phyloP scores from a whole-genome alignment of 1,139 yeast species.

The Tardiomyces blankii region DNA sequence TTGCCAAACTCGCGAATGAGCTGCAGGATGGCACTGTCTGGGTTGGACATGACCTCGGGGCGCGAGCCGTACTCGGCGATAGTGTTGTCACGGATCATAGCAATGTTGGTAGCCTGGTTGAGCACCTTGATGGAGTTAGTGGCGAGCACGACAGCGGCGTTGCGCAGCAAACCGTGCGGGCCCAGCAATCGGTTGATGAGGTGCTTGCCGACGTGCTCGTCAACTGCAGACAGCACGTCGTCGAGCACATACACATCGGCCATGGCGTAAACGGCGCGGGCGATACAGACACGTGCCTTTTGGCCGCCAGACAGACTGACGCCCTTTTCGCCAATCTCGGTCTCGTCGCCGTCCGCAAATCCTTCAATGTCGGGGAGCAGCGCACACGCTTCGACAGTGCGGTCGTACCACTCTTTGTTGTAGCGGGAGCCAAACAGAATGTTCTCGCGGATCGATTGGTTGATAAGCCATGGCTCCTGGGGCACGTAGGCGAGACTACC shows the following conservation, averaged over 20 bases:
- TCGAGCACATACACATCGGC: constrained; percentile 74
- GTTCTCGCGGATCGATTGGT: constrained; percentile 62
- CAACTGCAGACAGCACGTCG: constrained; percentile 74
- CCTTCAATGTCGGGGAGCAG: constrained; percentile 53
- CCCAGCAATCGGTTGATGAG: constrained; percentile 49
- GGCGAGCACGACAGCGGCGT: constrained; percentile 66
- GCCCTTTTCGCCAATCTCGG: constrained; percentile 85
- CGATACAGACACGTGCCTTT: constrained; percentile 74
- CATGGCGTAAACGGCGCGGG: constrained; percentile 79
- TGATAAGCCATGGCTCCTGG: constrained; percentile 76
- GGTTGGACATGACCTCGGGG: constrained; percentile 11
- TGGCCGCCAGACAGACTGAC: constrained; percentile 86
- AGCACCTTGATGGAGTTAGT: constrained; percentile 73
- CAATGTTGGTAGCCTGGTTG: constrained; percentile 51
- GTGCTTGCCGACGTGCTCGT: constrained; percentile 69
- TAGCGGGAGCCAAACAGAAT: constrained; percentile 67
- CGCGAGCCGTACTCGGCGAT: constrained; percentile 32
- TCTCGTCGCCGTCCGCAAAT: constrained; percentile 71
- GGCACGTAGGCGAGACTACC: constrained; percentile 76
- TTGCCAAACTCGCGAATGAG: constrained; percentile 27
- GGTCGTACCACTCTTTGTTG: constrained; percentile 57
- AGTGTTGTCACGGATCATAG: constrained; percentile 46
- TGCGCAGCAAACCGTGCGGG: constrained; percentile 50
- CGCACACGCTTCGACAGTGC: constrained; percentile 69
- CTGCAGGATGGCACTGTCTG: constrained; percentile 15